Base-by-base conservation (phyloP, 345 rosid species). In the Toxicodendron radicans region DNA sequence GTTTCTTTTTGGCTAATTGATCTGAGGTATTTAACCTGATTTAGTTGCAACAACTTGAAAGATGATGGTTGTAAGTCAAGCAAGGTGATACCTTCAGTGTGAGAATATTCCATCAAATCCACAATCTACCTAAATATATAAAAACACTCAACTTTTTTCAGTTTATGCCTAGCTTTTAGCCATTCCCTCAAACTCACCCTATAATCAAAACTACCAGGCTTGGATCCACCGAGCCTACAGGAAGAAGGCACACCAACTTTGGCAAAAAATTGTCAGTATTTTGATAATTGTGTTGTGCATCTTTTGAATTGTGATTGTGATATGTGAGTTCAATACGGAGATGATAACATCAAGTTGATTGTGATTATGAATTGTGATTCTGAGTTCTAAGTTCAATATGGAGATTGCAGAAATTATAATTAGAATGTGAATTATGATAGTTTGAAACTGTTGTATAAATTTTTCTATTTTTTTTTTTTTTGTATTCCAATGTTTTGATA, bases 121-220 rank as follows among this genome's bases (percentile, higher is more conserved):
- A 93, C 89, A 73, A 93, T 84, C 83, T 80, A 91, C 78, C 85
- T 92, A 78, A 96, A 96, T 76, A 96, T 86, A 84, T 76, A 77
- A 82, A 93, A 75, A 73, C 88, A 71, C 79, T 91, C 91, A 74
- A 79, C 85, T 82, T 88, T 93, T 70, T 73, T 87, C 69, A 80
- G 86, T 83, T 81, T 80, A 53, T 76, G 87, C 76, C 76, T 87
- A 75, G 79, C 73, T 75, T 79, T 79, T 66, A 96, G 83, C 98
- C 97, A 92, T 57, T 84, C 90, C 79, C 98, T 88, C 77, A 93
- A 77, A 80, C 78, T 88, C 76, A 87, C 70, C 65, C 89, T 91
- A 75, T 87, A 78, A 76, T 80, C 85, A 80, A 75, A 73, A 80
- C 76, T 78, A 46, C 41, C 64, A 77, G 71, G 72, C 67, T 54